Evolutionary conservation across 2,329 filamentous ascomycete species (phyloP).

Genomic region (Thielaviopsis euricoi): DNA sequence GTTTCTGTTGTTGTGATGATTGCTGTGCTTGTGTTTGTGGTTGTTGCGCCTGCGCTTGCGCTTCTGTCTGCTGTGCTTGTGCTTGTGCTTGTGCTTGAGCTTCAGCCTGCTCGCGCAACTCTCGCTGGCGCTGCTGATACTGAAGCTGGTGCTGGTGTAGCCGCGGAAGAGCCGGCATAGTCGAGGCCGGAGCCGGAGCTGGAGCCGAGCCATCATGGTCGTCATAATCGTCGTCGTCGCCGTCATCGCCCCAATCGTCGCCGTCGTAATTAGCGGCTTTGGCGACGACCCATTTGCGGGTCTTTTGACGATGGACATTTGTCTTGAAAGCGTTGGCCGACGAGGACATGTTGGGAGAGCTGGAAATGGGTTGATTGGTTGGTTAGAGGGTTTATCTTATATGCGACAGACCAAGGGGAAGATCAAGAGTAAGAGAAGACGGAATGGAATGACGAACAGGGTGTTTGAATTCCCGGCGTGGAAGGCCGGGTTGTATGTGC

Average conservation of each 20-base stretch:
- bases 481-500: conserved; percentile 6
- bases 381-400: not conserved
- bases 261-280: conserved; percentile 78
- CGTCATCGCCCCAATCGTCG: conserved; percentile 76
- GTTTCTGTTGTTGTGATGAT: too few relatives aligned
- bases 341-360: conserved; percentile 6
- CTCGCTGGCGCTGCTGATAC: conserved; percentile 3
- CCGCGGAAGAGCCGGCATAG: conserved; percentile 13
- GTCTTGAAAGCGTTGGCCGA: conserved; percentile 45
- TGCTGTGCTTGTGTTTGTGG: not conserved
- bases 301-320: conserved; percentile 79
- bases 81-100: not conserved
- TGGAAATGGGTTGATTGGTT: not conserved
- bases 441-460: not conserved
- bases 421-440: not conserved
- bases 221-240: conserved; percentile 33
- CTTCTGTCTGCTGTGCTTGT: not conserved
- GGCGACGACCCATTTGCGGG: conserved; percentile 88
- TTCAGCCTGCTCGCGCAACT: not conserved
- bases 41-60: not conserved
- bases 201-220: too few relatives aligned
- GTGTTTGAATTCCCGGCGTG: conserved; percentile 4
- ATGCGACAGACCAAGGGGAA: not conserved
- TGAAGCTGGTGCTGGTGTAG: conserved; percentile 6
- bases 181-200: conserved; percentile 22